A percentile compares a stretch with the other conserved stretches of the same genome.
phyloP scores from a whole-genome alignment of 2,329 filamentous ascomycete genomes.

The Diaporthe citri region DNA sequence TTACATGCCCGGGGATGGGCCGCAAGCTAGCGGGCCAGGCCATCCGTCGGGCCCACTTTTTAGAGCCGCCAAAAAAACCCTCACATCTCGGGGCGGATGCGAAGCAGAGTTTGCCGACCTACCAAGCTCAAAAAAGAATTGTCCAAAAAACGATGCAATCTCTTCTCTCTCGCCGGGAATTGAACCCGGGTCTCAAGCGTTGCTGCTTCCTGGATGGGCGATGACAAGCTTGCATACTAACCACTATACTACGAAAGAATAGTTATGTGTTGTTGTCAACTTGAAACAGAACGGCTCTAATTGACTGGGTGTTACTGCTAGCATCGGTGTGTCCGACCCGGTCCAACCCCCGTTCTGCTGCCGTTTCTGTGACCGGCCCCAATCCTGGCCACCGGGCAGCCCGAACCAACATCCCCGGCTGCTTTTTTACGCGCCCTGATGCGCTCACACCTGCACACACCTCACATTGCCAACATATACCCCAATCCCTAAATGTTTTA shows the following conservation, averaged over 20 bases:
- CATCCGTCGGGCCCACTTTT: not conserved
- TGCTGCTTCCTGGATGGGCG: slow-evolving; percentile 16
- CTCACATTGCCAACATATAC: too few species aligned
- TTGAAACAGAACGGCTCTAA: too few species aligned
- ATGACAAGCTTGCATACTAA: slow-evolving; percentile 23
- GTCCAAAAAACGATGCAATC: not conserved
- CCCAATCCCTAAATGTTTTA: too few species aligned
- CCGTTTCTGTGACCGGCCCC: too few species aligned
- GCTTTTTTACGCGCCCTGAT: too few species aligned
- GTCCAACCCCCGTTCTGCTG: too few species aligned
- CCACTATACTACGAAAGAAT: slow-evolving; percentile 23
- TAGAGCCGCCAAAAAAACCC: not conserved
- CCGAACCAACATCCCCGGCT: too few species aligned
- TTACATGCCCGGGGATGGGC: not conserved
- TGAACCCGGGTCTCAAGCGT: slow-evolving; percentile 19
- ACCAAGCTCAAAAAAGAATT: not conserved
- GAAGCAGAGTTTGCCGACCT: not conserved
- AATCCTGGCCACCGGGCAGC: too few species aligned
- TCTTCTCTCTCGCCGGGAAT: slow-evolving; percentile 15
- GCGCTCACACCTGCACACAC: too few species aligned
- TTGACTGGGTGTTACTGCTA: too few species aligned
- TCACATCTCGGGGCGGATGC: not conserved
- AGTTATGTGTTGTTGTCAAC: too few species aligned
- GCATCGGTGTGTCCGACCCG: too few species aligned
- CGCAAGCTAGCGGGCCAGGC: not conserved